Base-by-base conservation (phyloP, 352 stramenopile genomes). In the Globisporangium carolinianum region DNA sequence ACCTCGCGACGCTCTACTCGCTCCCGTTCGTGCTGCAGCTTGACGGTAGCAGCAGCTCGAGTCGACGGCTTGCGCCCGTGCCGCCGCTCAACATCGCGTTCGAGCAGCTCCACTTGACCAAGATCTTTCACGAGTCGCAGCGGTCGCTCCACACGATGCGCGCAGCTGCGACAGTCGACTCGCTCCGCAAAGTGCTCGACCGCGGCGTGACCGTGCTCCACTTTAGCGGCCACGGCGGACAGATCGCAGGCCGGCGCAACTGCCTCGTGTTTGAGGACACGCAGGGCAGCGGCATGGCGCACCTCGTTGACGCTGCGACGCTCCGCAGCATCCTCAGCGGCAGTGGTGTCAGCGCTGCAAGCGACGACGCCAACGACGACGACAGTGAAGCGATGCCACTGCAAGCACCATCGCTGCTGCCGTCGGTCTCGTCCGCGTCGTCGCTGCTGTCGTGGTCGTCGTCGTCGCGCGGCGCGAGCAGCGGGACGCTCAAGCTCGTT, bases 251-350 rank as follows among this genome's bases (percentile, higher is more conserved):
- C n/a, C 70, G 76, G 55, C 80, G 57, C 12, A 80, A 86, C 58
- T 87, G 65, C 47, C 70, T 92, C 45, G 66, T 92, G 53, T 90
- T 92, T 45, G 83, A 92, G 67, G 83, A 92, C 68, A 83, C 78
- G 12, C 75, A 88, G 35, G 61, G 69, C 37, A 84, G 72, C 12
- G 83, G 83, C 0, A 53, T 92, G 0, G 79, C 78, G 5, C 83
- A 92, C 48, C 63, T 92, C n/a, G 73, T 90, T 9, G 73, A 90
- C 32, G 75, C 75, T 0, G 36, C 47, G n/a, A 87, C 78, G 14
- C 62, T 92, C 15, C 76, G 68, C 10, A 85, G 62, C 48, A 79
- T 92, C 35, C 57, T 92, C 0, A 72, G 75, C 4, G 57, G 68
- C 17, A 62, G 47, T 11, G 9, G 52, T n/a, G 42, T 58, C 24